A percentile compares a stretch with the other conserved stretches of the same genome.
These are phyloP conservation scores for Thalassiosira oceanica DNA, from an alignment of 352 stramenopile species.

Conservation along the genomic window DNA sequence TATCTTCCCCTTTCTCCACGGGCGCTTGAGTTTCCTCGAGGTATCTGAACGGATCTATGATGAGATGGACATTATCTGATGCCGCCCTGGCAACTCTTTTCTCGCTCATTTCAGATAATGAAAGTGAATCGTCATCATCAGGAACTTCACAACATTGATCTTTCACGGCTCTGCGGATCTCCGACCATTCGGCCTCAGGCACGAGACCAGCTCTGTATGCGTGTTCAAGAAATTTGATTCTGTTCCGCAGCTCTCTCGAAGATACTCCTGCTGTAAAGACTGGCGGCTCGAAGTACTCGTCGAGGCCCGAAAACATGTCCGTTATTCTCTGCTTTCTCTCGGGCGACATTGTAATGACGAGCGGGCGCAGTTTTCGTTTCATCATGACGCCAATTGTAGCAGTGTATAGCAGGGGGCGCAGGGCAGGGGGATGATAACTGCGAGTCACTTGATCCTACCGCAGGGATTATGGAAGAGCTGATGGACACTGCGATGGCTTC, in stretches of 20 bases:
- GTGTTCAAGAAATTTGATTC: slow-evolving; percentile 54
- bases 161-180: slow-evolving; percentile 29
- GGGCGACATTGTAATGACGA: slow-evolving; percentile 60
- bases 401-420: no score
- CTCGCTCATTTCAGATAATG: slow-evolving; percentile 3
- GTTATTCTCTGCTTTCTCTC: slow-evolving; percentile 65
- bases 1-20: neutral
- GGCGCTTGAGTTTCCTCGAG: slow-evolving; percentile 9
- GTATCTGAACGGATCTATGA: slow-evolving; percentile 44
- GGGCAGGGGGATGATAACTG: no score
- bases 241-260: slow-evolving; percentile 57
- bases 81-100: no score
- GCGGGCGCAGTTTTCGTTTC: slow-evolving; percentile 64
- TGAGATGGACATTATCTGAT: slow-evolving; percentile 3
- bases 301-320: slow-evolving; percentile 38
- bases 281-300: slow-evolving; percentile 57
- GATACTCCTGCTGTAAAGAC: slow-evolving; percentile 68
- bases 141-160: slow-evolving; percentile 17
- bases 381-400: no score
- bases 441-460: no score
- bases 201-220: slow-evolving; percentile 62
- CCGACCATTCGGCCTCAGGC: slow-evolving; percentile 58
- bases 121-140: neutral
- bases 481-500: no score
- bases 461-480: no score